Base-by-base conservation (phyloP, 139 green algal species). In the Diplosphaera chodatii region DNA sequence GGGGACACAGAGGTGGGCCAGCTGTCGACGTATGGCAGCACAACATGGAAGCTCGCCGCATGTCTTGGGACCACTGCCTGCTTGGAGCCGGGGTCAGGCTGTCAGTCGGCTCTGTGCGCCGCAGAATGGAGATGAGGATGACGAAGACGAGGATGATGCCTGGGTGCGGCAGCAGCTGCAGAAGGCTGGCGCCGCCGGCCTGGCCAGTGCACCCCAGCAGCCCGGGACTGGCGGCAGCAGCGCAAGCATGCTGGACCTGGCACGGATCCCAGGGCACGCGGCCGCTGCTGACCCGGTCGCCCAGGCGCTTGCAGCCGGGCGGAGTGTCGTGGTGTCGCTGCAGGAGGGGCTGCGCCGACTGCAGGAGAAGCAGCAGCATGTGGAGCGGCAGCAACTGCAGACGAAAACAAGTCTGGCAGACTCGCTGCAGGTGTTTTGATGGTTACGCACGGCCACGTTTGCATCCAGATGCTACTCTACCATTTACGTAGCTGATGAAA, bases 121-220 rank as follows among this genome's bases (percentile, higher is more conserved):
- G 21, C 22, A 62, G 65, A 68, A 73, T 62, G 70, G 33, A 27
- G 34, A 30, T 41, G 74, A 78, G 32, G 83, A 79, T 1, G 83
- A 88, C 40, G 83, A 77, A 0, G 87, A 92, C 27, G 87, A 89
- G 20, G 80, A 87, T 2, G 79, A 85, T 1, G 63, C 69, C 8
- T 90, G 87, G 78, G 84, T 76, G 5, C 32, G 84, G 59, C 82
- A 89, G 76, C 88, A 93, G 82, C 83, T 93, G 25, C 75, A 81
- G 1, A 91, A 90, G 63, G 88, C 82, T 4, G 79, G 87, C 59
- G 70, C 75, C n/a, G 29, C 37, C 18, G 40, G 56, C 22, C 65
- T 33, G 33, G 69, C 63, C 6, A 20, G 29, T 23, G 22, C 27
- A 6, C 63, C 29, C 56, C 74, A 41, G 22, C 63, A 55, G 74